Percentiles rank a stretch among this genome's conserved stretches.
Conservation (phyloP, 129 eudicot genomes). For the Flaveria robusta region DNA sequence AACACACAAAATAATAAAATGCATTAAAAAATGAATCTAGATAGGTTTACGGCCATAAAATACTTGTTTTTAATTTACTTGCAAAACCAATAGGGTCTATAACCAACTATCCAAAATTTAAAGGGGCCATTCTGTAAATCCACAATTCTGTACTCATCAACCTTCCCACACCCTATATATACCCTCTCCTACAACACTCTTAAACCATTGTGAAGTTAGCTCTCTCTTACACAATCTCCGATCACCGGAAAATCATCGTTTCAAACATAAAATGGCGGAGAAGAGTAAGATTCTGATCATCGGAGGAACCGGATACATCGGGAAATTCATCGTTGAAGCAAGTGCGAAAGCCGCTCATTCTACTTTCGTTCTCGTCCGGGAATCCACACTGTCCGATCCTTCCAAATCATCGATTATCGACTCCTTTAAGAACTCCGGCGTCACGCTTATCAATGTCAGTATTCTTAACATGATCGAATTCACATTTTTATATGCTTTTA, state of each 20-base stretch:
- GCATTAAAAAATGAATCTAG: too few relatives aligned
- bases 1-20: too few relatives aligned
- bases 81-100: not conserved
- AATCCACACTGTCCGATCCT: constrained; percentile 45
- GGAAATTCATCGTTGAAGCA: constrained; percentile 49
- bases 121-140: too few relatives aligned
- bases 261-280: constrained; percentile 28
- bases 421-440: constrained; percentile 44
- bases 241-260: constrained; percentile 4
- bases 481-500: too few relatives aligned
- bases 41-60: too few relatives aligned
- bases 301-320: constrained; percentile 56
- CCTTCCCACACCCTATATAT: not conserved
- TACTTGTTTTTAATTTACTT: not conserved
- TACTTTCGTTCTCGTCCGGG: constrained; percentile 45
- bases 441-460: constrained; percentile 42
- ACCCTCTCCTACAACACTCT: not conserved
- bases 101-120: too few relatives aligned
- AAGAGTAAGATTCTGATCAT: constrained; percentile 51
- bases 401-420: constrained; percentile 36
- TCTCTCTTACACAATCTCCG: not conserved
- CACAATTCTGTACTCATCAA: not conserved
- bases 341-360: constrained; percentile 49
- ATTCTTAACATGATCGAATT: too few relatives aligned
- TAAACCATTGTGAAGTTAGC: not conserved